A percentile compares a stretch with the other conserved stretches of the same genome.
Conservation (phyloP, 805 yeast species). For the Cyberlindnera mycetangii region DNA sequence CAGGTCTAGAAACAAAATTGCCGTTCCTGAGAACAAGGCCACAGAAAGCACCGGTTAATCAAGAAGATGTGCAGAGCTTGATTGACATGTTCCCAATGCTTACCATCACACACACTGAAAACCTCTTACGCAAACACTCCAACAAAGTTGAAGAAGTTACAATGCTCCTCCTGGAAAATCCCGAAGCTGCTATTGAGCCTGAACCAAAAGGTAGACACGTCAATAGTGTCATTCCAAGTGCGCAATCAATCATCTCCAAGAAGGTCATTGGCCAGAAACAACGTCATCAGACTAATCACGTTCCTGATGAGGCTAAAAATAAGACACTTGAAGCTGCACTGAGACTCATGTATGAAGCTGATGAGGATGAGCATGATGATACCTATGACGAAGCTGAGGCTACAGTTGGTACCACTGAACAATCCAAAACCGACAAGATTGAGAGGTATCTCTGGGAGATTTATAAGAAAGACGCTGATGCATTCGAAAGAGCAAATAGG, state of each 20-base stretch:
- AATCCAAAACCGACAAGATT: slow-evolving; percentile 33
- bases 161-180: slow-evolving; percentile 59
- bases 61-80: slow-evolving; percentile 32
- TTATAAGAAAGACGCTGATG: slow-evolving; percentile 47
- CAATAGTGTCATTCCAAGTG: slow-evolving; percentile 18
- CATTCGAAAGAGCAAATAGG: slow-evolving; percentile 49
- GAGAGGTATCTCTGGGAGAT: slow-evolving; percentile 58
- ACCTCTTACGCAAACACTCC: slow-evolving; percentile 45
- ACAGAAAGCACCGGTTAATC: slow-evolving; percentile 1
- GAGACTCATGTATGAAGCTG: slow-evolving; percentile 61
- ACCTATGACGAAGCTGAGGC: slow-evolving; percentile 56
- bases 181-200: slow-evolving; percentile 35
- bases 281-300: slow-evolving; percentile 18
- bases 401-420: slow-evolving; percentile 16
- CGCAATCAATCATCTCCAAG: slow-evolving; percentile 16
- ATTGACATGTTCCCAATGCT: slow-evolving; percentile 70
- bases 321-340: slow-evolving; percentile 59
- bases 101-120: slow-evolving; percentile 42
- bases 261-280: slow-evolving; percentile 18
- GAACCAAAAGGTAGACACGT: slow-evolving; percentile 15
- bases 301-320: slow-evolving; percentile 50
- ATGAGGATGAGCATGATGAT: slow-evolving; percentile 86
- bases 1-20: slow-evolving; percentile 50
- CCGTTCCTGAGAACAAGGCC: slow-evolving; percentile 37
- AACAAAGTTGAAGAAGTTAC: slow-evolving; percentile 56